phyloP scores from a whole-genome alignment of 371 early-diverging fungal genomes.

The Mortierella sp. region DNA sequence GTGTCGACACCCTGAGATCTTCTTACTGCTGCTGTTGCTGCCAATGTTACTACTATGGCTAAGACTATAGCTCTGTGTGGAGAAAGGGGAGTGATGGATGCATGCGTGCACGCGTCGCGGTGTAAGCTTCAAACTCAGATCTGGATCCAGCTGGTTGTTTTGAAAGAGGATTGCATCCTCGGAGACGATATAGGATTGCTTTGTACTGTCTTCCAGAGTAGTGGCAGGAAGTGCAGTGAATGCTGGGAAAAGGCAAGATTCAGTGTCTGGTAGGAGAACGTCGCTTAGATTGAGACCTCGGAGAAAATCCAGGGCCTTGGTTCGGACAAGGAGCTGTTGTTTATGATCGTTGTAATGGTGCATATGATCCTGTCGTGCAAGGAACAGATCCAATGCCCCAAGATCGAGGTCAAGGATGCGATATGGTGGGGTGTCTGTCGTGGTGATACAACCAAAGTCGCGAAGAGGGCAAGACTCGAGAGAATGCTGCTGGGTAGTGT shows the following conservation, averaged over 20 bases:
- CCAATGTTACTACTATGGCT: conserved; percentile 5
- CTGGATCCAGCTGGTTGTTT: background rate
- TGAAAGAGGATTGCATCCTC: conserved; percentile 25
- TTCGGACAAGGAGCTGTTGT: conserved; percentile 6
- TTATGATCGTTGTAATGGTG: background rate
- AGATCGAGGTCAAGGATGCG: conserved; percentile 31
- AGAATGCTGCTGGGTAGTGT: conserved; percentile 13
- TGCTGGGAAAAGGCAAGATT: conserved; percentile 5
- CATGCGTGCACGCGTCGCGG: conserved; percentile 28
- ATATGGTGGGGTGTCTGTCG: conserved; percentile 17
- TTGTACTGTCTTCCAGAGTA: background rate
- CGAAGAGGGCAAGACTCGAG: conserved; percentile 29
- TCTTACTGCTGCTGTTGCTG: background rate
- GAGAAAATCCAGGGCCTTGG: conserved; percentile 18
- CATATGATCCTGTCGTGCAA: too few species aligned
- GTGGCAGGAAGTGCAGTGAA: background rate
- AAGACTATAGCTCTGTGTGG: background rate
- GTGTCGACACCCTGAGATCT: conserved; percentile 7
- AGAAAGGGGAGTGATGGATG: conserved; percentile 10
- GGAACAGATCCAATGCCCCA: conserved; percentile 29
- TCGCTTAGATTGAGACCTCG: conserved; percentile 23
- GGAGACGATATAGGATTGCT: conserved; percentile 16
- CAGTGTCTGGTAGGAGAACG: conserved; percentile 19
- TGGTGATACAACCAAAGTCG: conserved; percentile 30
- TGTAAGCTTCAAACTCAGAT: conserved; percentile 1